phyloP scores from a whole-genome alignment of 306 rosid genomes.

The Glycine soja region DNA sequence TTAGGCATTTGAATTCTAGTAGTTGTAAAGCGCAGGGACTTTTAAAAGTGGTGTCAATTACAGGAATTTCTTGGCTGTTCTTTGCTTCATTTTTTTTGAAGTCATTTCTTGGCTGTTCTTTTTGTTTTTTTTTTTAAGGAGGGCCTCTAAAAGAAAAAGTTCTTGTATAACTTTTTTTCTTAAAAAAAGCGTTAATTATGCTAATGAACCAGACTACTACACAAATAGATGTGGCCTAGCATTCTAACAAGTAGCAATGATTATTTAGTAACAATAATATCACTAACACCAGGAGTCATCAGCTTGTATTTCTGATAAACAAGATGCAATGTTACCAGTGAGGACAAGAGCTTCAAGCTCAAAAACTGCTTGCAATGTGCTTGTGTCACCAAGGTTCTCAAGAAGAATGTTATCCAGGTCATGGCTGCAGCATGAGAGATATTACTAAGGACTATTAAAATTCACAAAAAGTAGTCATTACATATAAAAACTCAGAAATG shows the following conservation, averaged over 20 bases:
- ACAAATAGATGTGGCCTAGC: not conserved
- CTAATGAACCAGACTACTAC: not conserved
- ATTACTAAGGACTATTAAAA: not conserved
- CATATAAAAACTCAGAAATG: not conserved
- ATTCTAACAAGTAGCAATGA: not conserved
- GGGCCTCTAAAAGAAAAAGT: not conserved
- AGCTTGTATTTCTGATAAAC: not conserved
- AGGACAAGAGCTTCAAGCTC: conserved; percentile 99
- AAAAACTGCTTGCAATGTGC: conserved; percentile 92
- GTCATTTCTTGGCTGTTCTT: not conserved
- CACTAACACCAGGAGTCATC: not conserved
- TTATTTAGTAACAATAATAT: not conserved
- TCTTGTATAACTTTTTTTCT: not conserved
- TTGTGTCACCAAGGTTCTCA: conserved; percentile 92
- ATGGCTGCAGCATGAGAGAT: conserved; percentile 70
- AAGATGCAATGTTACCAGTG: conserved; percentile 66
- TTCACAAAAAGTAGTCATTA: not conserved
- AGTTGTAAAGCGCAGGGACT: not conserved
- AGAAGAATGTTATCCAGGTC: conserved; percentile 98
- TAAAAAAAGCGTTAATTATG: not conserved
- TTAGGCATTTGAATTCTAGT: not conserved
- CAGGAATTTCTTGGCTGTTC: not conserved
- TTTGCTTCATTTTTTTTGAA: not conserved
- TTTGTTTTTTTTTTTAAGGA: not conserved
- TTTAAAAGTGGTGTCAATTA: not conserved